phyloP scores from a whole-genome alignment of 192 early-diverging fungal species.

The Coemansia sp. region DNA sequence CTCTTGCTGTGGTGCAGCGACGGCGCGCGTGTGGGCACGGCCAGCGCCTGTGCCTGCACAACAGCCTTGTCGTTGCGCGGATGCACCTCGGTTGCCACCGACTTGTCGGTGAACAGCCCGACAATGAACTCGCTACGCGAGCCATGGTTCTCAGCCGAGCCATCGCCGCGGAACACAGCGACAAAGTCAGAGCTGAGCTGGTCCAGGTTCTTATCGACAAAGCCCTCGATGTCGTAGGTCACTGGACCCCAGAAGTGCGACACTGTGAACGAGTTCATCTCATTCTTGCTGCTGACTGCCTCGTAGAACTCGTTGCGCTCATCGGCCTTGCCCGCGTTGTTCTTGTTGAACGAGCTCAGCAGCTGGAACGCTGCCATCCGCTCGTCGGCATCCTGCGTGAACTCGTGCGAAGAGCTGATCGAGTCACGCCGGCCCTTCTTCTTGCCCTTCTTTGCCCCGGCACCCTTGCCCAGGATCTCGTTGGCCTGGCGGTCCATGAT shows the following conservation, averaged over 20 bases:
- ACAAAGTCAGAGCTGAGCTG: constrained; percentile 82
- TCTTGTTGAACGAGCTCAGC: constrained; percentile 33
- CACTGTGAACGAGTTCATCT: constrained; percentile 63
- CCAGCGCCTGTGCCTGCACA: constrained; percentile 69
- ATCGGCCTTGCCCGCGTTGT: constrained; percentile 27
- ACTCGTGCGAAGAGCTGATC: constrained; percentile 28
- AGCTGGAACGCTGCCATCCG: constrained; percentile 43
- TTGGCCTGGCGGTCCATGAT: constrained; percentile 60
- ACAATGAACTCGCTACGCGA: constrained; percentile 74
- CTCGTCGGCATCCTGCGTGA: constrained; percentile 17
- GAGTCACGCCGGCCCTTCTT: constrained; percentile 24
- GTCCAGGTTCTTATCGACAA: constrained; percentile 75
- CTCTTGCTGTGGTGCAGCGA: constrained; percentile 39
- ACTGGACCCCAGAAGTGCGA: constrained; percentile 72
- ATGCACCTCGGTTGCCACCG: constrained; percentile 67
- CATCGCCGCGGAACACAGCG: constrained; percentile 68
- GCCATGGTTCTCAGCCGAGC: constrained; percentile 57
- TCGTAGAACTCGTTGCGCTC: constrained; percentile 32
- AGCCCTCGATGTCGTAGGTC: constrained; percentile 75
- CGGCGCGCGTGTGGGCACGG: constrained; percentile 73
- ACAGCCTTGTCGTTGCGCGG: constrained; percentile 69
- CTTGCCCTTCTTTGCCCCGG: constrained; percentile 9
- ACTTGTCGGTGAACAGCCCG: constrained; percentile 63
- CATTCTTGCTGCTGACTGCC: constrained; percentile 45
- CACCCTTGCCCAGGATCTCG: constrained; percentile 26